A percentile compares a stretch with the other conserved stretches of the same genome.
These are phyloP conservation scores for Rhamnella rubrinervis DNA, from an alignment of 331 rosid genomes.

Conservation along the genomic window DNA sequence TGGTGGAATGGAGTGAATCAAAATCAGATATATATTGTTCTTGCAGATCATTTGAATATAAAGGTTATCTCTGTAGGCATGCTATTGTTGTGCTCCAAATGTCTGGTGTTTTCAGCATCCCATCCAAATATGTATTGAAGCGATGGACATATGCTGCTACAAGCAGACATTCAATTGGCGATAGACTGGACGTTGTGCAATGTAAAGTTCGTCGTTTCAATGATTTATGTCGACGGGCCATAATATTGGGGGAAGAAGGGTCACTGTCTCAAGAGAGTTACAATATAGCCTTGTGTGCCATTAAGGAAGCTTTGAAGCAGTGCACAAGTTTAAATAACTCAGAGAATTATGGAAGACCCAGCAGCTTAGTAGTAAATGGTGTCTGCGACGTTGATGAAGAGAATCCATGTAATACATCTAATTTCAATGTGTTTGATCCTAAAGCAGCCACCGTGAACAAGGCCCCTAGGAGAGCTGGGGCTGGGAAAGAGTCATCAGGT, in stretches of 20 bases:
- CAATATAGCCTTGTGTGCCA: constrained; percentile 59
- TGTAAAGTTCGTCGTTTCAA: constrained; percentile 69
- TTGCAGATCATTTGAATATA: constrained; percentile 78
- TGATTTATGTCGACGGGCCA: constrained; percentile 83
- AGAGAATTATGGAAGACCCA: constrained; percentile 51
- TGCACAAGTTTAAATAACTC: constrained; percentile 53
- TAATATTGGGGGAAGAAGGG: constrained; percentile 95
- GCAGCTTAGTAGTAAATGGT: constrained; percentile 35
- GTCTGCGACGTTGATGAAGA: constrained; percentile 48
- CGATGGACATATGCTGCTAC: constrained; percentile 84
- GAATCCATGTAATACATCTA: constrained; percentile 43
- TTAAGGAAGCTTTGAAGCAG: constrained; percentile 72
- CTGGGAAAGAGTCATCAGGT: constrained; percentile 47
- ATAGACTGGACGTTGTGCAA: constrained; percentile 77
- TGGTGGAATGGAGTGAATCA: constrained; percentile 73
- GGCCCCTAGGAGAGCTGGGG: constrained; percentile 38
- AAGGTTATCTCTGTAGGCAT: constrained; percentile 85
- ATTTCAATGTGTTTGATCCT: constrained; percentile 37
- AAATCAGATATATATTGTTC: constrained; percentile 72
- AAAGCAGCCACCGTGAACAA: constrained; percentile 38
- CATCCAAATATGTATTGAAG: constrained; percentile 76
- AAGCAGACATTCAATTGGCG: constrained; percentile 73
- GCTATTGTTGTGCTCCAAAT: constrained; percentile 90
- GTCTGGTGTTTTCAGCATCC: constrained; percentile 91
- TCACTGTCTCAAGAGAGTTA: constrained; percentile 86